phyloP scores from a whole-genome alignment of 2,329 filamentous ascomycete genomes.

The Cordyceps militaris region DNA sequence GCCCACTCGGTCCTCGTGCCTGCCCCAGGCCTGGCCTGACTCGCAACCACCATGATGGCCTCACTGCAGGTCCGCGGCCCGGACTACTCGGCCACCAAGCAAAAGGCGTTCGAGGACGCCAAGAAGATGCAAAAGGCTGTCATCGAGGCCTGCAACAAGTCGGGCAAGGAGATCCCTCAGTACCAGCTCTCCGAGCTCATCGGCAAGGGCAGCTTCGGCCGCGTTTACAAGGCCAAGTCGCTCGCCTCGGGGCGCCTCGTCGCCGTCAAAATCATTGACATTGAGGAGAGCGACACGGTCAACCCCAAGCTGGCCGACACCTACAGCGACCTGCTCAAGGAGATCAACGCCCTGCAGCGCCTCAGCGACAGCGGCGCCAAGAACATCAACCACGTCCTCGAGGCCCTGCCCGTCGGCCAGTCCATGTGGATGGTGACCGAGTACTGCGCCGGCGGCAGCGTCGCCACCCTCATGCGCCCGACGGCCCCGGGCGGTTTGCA shows the following conservation, averaged over 20 bases:
- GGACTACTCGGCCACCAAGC: constrained; percentile 41
- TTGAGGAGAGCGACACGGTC: constrained; percentile 66
- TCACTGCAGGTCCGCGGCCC: constrained; percentile 36
- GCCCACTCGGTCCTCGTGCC: background rate
- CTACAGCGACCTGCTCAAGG: constrained; percentile 62
- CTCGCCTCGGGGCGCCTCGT: constrained; percentile 47
- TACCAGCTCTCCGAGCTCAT: constrained; percentile 68
- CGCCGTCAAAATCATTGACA: constrained; percentile 77
- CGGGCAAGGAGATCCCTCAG: constrained; percentile 52
- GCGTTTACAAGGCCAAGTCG: constrained; percentile 60
- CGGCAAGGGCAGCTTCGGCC: constrained; percentile 67
- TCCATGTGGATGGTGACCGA: constrained; percentile 86
- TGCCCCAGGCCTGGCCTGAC: background rate
- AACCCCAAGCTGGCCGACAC: constrained; percentile 60
- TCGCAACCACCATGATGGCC: constrained; percentile 25
- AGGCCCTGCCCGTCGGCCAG: constrained; percentile 68
- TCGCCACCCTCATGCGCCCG: constrained; percentile 66
- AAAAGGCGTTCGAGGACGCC: constrained; percentile 61
- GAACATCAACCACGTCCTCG: constrained; percentile 77
- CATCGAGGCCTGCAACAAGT: constrained; percentile 52
- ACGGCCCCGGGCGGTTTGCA: constrained; percentile 57
- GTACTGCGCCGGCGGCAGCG: constrained; percentile 78
- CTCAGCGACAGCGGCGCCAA: constrained; percentile 66
- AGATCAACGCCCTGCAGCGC: constrained; percentile 62
- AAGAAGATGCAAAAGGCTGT: constrained; percentile 61